Evolutionary conservation across 371 early-diverging fungal genomes (phyloP), one percentile per base, ranked within the genome.

Genomic region (Mucor piriformis): DNA sequence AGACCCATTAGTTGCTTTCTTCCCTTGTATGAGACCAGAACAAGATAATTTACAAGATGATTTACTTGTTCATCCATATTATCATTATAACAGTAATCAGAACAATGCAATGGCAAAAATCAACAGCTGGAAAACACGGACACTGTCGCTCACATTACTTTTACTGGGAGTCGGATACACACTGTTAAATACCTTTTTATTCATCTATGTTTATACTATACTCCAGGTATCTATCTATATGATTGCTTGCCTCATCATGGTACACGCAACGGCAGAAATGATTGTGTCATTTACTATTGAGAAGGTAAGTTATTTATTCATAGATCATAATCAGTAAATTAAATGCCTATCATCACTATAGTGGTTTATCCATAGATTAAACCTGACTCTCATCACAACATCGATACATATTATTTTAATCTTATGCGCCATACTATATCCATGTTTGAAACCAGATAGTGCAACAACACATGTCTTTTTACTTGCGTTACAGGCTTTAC

Each of bases 311-410:
- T 18, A 16, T 24, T 44, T 40, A 16, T 40, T 42, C 20, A 20
- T 16, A 33, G 12, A 18, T 16, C 5, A 21, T 23, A 11, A 20
- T 46, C 12, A 40, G 3, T 38, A 16, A n/a, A 29, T 47, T 2
- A 23, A 33, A 37, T 24, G 15, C 24, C 13, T 12, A 18, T 18
- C 24, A 16, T 35, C 3, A 50, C 20, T 56, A n/a, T 42, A 51
- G 54, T 66, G 70, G 73, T 73, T 67, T 68, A 65, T 66, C 21
- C 68, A 69, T 32, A 38, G 50, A 25, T 51, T 66, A n/a, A 70
- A 66, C 29, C 35, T 66, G 10, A 73, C 64, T 23, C 37, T 55
- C 10, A 54, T 68, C 21, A 68, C 64, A 7, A 63, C 64, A 15
- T 38, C 61, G 23, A 57, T 66, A 32, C 76, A 76, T 57, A 61